phyloP scores from a whole-genome alignment of 1,284 basidiomycete genomes.

The Fomitopsis betulina region DNA sequence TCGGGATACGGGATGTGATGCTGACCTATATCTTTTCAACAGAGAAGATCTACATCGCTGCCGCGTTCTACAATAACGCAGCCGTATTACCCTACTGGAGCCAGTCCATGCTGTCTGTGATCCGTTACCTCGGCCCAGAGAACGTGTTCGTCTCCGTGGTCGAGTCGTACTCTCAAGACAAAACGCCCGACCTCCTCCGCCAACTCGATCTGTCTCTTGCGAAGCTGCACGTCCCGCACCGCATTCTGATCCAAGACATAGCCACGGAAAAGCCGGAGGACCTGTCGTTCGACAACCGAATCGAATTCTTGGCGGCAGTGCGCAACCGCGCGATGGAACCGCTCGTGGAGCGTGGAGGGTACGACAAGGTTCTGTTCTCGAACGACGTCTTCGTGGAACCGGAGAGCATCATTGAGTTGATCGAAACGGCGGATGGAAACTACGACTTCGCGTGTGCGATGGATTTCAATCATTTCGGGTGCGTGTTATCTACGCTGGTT shows the following conservation, averaged over 20 bases:
- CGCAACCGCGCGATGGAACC: constrained; percentile 45
- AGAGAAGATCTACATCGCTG: constrained; percentile 34
- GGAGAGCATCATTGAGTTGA: constrained; percentile 40
- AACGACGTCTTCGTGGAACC: constrained; percentile 48
- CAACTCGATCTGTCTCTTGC: constrained; percentile 31
- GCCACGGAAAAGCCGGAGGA: constrained; percentile 30
- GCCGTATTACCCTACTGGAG: constrained; percentile 38
- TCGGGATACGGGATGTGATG: not conserved
- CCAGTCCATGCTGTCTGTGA: constrained; percentile 30
- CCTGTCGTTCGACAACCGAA: constrained; percentile 34
- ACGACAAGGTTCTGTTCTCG: constrained; percentile 43
- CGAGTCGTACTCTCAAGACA: constrained; percentile 47
- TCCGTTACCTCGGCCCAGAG: constrained; percentile 39
- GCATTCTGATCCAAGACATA: constrained; percentile 30
- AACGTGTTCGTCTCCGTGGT: constrained; percentile 55
- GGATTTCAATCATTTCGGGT: constrained; percentile 39
- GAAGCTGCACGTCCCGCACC: constrained; percentile 26
- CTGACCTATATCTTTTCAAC: constrained; percentile 6
- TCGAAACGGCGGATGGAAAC: constrained; percentile 39
- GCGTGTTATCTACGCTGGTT: not conserved
- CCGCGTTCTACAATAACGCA: constrained; percentile 38
- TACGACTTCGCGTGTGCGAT: constrained; percentile 56
- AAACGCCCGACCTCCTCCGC: constrained; percentile 35
- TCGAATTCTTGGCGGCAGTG: constrained; percentile 38
- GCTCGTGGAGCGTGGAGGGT: constrained; percentile 32